Evolutionary conservation across 352 stramenopile species (phyloP).

Genomic region (Phytophthora multivora): DNA sequence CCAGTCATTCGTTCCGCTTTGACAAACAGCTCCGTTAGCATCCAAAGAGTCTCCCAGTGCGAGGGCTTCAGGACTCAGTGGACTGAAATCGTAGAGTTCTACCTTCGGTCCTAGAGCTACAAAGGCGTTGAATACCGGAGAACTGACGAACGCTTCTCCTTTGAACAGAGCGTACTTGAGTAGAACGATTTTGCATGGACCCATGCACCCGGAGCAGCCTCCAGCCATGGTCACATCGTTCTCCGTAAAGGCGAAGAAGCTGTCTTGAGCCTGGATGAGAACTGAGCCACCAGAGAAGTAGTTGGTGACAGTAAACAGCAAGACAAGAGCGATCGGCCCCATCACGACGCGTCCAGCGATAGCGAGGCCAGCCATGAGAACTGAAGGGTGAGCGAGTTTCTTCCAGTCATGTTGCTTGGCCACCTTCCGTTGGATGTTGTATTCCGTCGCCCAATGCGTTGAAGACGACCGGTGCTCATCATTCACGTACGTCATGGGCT

Average conservation of each 20-base stretch:
- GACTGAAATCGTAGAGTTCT: slow-evolving; percentile 14
- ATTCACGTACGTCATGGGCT: neutral
- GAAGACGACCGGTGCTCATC: neutral
- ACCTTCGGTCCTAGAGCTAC: neutral
- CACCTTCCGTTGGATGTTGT: slow-evolving; percentile 5
- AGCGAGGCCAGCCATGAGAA: slow-evolving; percentile 6
- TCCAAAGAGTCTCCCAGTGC: slow-evolving; percentile 13
- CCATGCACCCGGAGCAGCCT: slow-evolving; percentile 13
- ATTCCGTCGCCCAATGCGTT: slow-evolving; percentile 5
- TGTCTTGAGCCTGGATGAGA: slow-evolving; percentile 10
- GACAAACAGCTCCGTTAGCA: slow-evolving; percentile 15
- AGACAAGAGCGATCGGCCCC: slow-evolving; percentile 4
- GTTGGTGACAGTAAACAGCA: slow-evolving; percentile 8
- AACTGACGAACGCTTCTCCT: slow-evolving; percentile 8
- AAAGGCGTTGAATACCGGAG: slow-evolving; percentile 19
- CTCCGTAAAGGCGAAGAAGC: slow-evolving; percentile 21
- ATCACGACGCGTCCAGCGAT: slow-evolving; percentile 11
- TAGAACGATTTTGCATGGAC: slow-evolving; percentile 18
- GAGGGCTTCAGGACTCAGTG: slow-evolving; percentile 5
- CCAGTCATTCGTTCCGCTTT: slow-evolving; percentile 28
- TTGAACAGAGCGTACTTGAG: slow-evolving; percentile 27
- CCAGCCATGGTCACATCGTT: slow-evolving; percentile 14
- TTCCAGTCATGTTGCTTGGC: neutral
- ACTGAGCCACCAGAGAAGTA: neutral
- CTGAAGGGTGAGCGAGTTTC: slow-evolving; percentile 3